These are phyloP conservation scores for Pseudonectria buxi DNA, from an alignment of 2,329 filamentous ascomycete species.

Conservation along the genomic window DNA sequence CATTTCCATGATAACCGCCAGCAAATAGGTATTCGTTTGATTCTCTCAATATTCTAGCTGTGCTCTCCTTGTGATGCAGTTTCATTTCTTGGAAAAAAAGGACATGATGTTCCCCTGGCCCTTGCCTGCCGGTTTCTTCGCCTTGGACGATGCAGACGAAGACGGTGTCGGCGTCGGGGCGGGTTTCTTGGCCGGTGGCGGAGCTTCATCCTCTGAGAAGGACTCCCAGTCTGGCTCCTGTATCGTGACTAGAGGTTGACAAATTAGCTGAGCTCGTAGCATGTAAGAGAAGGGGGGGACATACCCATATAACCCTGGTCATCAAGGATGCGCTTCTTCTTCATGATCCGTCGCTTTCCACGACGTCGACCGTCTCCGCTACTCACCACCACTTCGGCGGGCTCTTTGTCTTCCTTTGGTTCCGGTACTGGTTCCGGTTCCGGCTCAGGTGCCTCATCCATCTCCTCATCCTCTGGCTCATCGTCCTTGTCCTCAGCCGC, in stretches of 20 bases:
- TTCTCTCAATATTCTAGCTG: neutral
- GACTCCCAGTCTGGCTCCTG: slow-evolving; percentile 85
- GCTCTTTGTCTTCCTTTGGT: slow-evolving; percentile 35
- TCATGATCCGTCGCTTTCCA: slow-evolving; percentile 73
- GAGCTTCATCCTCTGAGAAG: slow-evolving; percentile 82
- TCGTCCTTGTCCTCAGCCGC: slow-evolving; percentile 31
- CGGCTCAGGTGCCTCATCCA: slow-evolving; percentile 33
- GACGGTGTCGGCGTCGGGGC: slow-evolving; percentile 40
- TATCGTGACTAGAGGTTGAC: slow-evolving; percentile 60
- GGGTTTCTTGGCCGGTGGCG: slow-evolving; percentile 43
- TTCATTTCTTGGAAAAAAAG: slow-evolving; percentile 77
- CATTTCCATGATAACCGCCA: slow-evolving; percentile 13
- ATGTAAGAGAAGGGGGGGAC: slow-evolving; percentile 21
- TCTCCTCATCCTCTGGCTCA: slow-evolving; percentile 32
- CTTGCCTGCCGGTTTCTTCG: slow-evolving; percentile 53
- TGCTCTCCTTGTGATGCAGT: neutral
- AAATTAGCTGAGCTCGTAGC: neutral
- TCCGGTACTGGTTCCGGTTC: slow-evolving; percentile 32
- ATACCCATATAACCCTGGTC: slow-evolving; percentile 84
- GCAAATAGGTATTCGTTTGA: slow-evolving; percentile 17
- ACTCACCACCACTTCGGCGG: slow-evolving; percentile 47
- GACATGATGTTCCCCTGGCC: slow-evolving; percentile 82
- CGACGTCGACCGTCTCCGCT: slow-evolving; percentile 57
- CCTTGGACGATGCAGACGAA: slow-evolving; percentile 39
- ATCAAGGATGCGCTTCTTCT: slow-evolving; percentile 80